Conservation (phyloP, 768 basidiomycete species). For the Boletus subcaerulescens region DNA sequence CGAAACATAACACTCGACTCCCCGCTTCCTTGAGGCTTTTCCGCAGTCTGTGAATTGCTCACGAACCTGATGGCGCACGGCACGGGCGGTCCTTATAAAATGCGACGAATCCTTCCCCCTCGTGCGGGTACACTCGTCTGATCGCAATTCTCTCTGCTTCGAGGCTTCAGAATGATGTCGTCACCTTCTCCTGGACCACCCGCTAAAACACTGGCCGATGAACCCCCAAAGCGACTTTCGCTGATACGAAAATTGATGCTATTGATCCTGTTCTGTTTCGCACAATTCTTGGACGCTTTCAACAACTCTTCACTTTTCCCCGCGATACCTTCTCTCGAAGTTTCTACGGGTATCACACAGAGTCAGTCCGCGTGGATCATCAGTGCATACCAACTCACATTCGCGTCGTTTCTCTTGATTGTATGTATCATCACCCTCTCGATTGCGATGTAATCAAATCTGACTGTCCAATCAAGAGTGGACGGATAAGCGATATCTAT, state of each 20-base stretch:
- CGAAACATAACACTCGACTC: not conserved
- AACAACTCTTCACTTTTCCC: conserved; percentile 41
- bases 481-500: conserved; percentile 26
- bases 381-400: conserved; percentile 46
- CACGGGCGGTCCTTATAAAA: no score
- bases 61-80: no score
- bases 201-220: not conserved
- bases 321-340: conserved; percentile 36
- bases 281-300: conserved; percentile 44
- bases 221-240: conserved; percentile 15
- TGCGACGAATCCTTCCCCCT: no score
- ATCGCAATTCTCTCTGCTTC: not conserved
- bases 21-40: no score
- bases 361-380: conserved; percentile 36
- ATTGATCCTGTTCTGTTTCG: conserved; percentile 39
- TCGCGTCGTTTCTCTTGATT: conserved; percentile 38
- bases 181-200: not conserved
- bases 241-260: conserved; percentile 28
- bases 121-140: not conserved
- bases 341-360: conserved; percentile 5
- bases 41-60: not conserved
- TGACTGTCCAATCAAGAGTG: conserved; percentile 12
- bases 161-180: conserved; percentile 6
- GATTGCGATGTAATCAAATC: conserved; percentile 2
- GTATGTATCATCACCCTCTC: conserved; percentile 7